phyloP scores from a whole-genome alignment of 1,284 basidiomycete species.

The Boletus mariae region DNA sequence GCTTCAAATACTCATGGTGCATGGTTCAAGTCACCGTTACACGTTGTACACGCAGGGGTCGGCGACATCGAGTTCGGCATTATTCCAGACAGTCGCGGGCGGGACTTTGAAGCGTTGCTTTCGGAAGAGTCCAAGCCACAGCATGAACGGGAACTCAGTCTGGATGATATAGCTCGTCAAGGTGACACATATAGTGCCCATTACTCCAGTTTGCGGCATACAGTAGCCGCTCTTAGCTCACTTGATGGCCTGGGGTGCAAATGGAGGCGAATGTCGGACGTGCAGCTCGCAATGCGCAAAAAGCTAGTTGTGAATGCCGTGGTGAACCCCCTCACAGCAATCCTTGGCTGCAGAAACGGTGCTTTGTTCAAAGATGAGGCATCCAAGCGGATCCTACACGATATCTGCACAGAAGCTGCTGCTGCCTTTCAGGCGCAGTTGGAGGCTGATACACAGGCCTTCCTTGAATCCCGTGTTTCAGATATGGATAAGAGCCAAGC shows the following conservation, averaged over 20 bases:
- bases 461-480: conserved; percentile 33
- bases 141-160: conserved; percentile 38
- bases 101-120: conserved; percentile 56
- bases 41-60: conserved; percentile 70
- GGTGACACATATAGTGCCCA: conserved; percentile 40
- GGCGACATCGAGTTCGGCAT: conserved; percentile 80
- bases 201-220: conserved; percentile 63
- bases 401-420: conserved; percentile 61
- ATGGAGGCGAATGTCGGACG: conserved; percentile 68
- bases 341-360: conserved; percentile 82
- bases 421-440: conserved; percentile 52
- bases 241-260: conserved; percentile 55
- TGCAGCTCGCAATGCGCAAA: conserved; percentile 72
- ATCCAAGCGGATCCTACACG: conserved; percentile 42
- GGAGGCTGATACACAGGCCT: conserved; percentile 41
- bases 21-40: conserved; percentile 48
- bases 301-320: conserved; percentile 85
- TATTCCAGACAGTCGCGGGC: conserved; percentile 63
- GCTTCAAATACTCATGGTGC: conserved; percentile 83
- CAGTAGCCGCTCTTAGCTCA: conserved; percentile 62
- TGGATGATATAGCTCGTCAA: conserved; percentile 55
- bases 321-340: conserved; percentile 86
- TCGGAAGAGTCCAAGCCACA: conserved; percentile 34
- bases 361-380: conserved; percentile 50
- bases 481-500: conserved; percentile 30